Conservation (phyloP, 2,329 filamentous ascomycete species). For the Epichloe typhina region DNA sequence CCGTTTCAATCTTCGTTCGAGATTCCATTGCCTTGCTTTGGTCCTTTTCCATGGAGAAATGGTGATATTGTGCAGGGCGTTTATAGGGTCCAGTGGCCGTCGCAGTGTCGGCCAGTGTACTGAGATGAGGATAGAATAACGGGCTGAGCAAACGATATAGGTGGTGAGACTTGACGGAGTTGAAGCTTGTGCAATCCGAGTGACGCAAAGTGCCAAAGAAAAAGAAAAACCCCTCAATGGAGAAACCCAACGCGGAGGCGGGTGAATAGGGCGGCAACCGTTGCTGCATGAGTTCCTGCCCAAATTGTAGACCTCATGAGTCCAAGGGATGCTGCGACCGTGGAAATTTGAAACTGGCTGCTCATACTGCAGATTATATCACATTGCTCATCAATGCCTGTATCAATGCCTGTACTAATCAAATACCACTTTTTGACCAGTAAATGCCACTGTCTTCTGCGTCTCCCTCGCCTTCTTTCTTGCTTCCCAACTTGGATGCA, state of each 20-base stretch:
- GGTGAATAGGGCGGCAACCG: neutral
- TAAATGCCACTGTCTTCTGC: constrained; percentile 9
- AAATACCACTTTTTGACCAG: constrained; percentile 14
- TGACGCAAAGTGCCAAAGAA: neutral
- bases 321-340: neutral
- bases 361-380: neutral
- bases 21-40: neutral
- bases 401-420: constrained; percentile 7
- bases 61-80: neutral
- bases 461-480: constrained; percentile 13
- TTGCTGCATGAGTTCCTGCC: neutral
- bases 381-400: neutral
- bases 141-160: neutral
- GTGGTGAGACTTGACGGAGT: neutral
- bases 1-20: neutral
- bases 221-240: neutral
- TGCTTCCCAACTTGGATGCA: constrained; percentile 32
- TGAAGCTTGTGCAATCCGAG: neutral
- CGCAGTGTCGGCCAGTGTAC: neutral
- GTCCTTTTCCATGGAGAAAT: neutral
- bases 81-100: too few species aligned
- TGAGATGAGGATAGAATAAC: neutral
- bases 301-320: neutral
- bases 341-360: neutral
- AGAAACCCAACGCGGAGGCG: neutral